phyloP scores from a whole-genome alignment of 164 flowering plant species.

The Berberis vulgaris region DNA sequence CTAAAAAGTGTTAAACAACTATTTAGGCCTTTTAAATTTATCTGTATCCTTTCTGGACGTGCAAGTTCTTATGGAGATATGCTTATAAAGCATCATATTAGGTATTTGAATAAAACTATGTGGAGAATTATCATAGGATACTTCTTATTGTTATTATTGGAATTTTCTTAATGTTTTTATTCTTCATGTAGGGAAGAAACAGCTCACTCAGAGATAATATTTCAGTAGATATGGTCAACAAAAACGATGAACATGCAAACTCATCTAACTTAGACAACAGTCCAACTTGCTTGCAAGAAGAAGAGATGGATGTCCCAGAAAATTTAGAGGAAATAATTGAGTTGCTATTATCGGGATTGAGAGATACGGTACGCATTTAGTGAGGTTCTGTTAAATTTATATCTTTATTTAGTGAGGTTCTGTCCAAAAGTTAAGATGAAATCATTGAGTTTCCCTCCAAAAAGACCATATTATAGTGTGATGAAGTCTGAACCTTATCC shows the following conservation, averaged over 20 bases:
- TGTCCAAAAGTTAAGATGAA: too few species aligned
- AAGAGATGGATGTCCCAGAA: constrained; percentile 93
- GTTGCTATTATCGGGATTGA: constrained; percentile 65
- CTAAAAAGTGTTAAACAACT: too few species aligned
- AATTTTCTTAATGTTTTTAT: neutral
- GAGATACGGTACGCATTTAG: constrained; percentile 74
- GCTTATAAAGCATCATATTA: too few species aligned
- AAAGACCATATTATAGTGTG: too few species aligned
- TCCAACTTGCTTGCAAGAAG: constrained; percentile 34
- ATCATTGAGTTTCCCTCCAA: too few species aligned
- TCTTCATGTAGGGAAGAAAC: constrained; percentile 44
- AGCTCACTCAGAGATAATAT: constrained; percentile 49
- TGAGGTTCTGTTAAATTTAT: constrained; percentile 9
- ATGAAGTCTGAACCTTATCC: too few species aligned
- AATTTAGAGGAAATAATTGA: constrained; percentile 83
- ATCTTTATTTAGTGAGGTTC: neutral
- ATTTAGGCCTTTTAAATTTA: too few species aligned
- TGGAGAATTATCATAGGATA: too few species aligned
- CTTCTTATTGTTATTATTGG: too few species aligned
- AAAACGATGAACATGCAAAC: constrained; percentile 13
- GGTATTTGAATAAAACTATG: too few species aligned
- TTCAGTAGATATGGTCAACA: constrained; percentile 14
- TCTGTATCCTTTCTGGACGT: too few species aligned
- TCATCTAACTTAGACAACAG: constrained; percentile 15
- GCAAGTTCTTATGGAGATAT: too few species aligned